Base-by-base conservation (phyloP, 495 filamentous ascomycete genomes). In the Hapsidospora chrysogenum region DNA sequence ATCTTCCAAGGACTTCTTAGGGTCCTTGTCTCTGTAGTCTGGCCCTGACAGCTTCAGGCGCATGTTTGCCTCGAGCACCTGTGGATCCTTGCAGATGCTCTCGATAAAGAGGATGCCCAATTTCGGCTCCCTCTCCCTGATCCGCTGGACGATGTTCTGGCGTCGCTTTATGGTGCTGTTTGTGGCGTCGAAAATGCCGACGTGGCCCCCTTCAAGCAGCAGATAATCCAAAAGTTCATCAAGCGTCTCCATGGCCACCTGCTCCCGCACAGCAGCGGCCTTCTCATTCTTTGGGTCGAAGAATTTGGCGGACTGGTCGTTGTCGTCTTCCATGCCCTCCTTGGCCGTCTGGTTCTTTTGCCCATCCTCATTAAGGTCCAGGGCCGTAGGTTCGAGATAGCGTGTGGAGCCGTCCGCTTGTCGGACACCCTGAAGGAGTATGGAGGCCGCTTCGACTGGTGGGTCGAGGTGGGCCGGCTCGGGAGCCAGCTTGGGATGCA, bases 161-260 rank as follows among this genome's bases (percentile, higher is more conserved):
- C 89, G 68, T 15, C 89, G 77, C 37, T 81, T 68, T 35, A 87
- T 65, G 0, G 87, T 97, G 57, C 85, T 94, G 58, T 97, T 97
- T 2, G 89, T 97, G 7, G 87, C 87, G 60, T 96, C 87, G 13
- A 95, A 70, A 41, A 96, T 95, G n/a, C 89, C 89, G n/a, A 97
- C 78, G 33, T 84, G 85, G 28, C 89, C 89, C 14, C 78, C 79
- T 35, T 75, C 58, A 17, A 78, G 63, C 22, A 97, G 58, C 25
- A 97, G 71, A 48, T 85, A 97, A 29, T 93, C 74, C 26, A 97
- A 56, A 14, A 94, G 59, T 46, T 97, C 89, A 43, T 97, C 83
- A 10, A 96, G 62, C 2, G 89, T 95, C 40, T 85, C 81, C 42
- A 94, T 67, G 1, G 89, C 89, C 14, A 92, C 80, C 47, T 92